Conservation (phyloP, 2,329 filamentous ascomycete species). For the Aciculosporium take region DNA sequence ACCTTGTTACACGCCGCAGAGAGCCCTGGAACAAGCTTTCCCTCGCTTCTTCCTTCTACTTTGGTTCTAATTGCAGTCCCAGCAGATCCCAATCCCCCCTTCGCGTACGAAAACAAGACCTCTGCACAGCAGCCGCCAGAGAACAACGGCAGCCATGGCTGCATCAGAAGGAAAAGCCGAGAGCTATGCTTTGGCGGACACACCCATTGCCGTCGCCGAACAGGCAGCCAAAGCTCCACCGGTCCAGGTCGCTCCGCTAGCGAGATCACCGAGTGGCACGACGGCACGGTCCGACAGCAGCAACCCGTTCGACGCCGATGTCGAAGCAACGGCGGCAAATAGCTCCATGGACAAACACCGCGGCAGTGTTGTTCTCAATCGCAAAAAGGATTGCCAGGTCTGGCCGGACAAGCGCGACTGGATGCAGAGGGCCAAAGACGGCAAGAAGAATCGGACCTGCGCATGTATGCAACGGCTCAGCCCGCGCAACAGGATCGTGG, state of each 20-base stretch:
- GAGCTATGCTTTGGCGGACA: slow-evolving; percentile 9
- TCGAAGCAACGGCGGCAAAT: slow-evolving; percentile 36
- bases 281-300: slow-evolving; percentile 28
- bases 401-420: slow-evolving; percentile 48
- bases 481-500: slow-evolving; percentile 38
- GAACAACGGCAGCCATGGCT: slow-evolving; percentile 7
- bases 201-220: slow-evolving; percentile 14
- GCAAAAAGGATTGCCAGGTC: slow-evolving; percentile 36
- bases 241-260: neutral
- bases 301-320: slow-evolving; percentile 44
- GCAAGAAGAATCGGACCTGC: slow-evolving; percentile 38
- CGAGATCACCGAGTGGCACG: slow-evolving; percentile 22
- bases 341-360: slow-evolving; percentile 20
- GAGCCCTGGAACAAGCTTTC: no score
- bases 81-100: neutral
- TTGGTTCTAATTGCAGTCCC: neutral
- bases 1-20: no score
- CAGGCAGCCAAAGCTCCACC: slow-evolving; percentile 8
- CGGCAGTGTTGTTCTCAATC: slow-evolving; percentile 13
- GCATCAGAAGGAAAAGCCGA: slow-evolving; percentile 14
- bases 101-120: neutral
- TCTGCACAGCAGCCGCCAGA: no score
- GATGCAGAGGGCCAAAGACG: slow-evolving; percentile 43
- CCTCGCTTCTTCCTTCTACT: no score
- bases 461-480: slow-evolving; percentile 38